These are phyloP conservation scores for Kuraishia molischiana DNA, from an alignment of 805 yeast species.

Conservation along the genomic window DNA sequence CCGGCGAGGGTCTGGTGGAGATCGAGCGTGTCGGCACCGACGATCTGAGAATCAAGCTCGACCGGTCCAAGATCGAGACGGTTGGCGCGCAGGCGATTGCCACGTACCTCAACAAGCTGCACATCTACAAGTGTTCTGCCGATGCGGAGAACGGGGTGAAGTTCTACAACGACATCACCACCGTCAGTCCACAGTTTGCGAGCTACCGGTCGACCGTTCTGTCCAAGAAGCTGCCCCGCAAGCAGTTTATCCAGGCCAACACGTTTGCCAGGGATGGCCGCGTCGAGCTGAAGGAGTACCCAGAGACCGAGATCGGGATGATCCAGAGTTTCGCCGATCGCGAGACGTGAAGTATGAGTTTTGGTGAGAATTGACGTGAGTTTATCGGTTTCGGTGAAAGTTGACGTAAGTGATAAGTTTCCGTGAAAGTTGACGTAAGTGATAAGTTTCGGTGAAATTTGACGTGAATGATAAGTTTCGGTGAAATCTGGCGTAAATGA, in stretches of 20 bases:
- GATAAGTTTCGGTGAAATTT: too few relatives aligned
- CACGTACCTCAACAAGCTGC: conserved; percentile 61
- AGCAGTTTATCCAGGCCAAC: conserved; percentile 78
- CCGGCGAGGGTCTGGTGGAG: conserved; percentile 48
- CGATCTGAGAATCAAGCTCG: conserved; percentile 53
- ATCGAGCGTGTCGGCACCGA: conserved; percentile 37
- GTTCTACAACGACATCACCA: conserved; percentile 61
- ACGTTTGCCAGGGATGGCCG: conserved; percentile 32
- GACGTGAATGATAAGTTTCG: too few relatives aligned
- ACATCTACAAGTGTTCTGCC: conserved; percentile 71
- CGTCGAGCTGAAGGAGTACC: conserved; percentile 61
- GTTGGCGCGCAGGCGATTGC: conserved; percentile 69
- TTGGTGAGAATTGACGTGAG: too few relatives aligned
- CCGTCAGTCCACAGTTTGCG: conserved; percentile 53
- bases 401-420: too few relatives aligned
- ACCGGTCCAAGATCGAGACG: conserved; percentile 51
- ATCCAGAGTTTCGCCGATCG: conserved; percentile 68
- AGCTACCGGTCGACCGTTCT: conserved; percentile 60
- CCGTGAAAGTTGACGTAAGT: too few relatives aligned
- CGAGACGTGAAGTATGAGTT: conserved; percentile 21
- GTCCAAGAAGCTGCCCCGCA: conserved; percentile 70
- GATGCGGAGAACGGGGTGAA: conserved; percentile 54
- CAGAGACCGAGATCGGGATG: conserved; percentile 66
- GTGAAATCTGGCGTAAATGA: too few relatives aligned
- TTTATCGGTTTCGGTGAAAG: too few relatives aligned